phyloP scores from a whole-genome alignment of 176 grass and related monocot species.

The Stipa capillata region DNA sequence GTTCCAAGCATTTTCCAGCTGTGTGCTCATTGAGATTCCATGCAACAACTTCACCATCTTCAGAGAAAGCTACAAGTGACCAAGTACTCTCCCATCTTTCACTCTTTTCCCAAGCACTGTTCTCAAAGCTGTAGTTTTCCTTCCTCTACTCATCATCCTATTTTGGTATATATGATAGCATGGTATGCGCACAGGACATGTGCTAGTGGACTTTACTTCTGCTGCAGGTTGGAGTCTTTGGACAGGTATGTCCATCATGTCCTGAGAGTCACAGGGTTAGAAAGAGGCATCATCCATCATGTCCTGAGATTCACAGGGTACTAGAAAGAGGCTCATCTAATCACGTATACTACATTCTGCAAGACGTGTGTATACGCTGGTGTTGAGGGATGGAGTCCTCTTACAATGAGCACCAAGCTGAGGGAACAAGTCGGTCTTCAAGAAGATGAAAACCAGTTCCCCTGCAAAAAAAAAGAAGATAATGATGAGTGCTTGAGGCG shows the following conservation, averaged over 20 bases:
- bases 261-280: no score
- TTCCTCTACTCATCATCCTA: no score
- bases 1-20: conserved; percentile 10
- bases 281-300: no score
- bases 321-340: neutral
- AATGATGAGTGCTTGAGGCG: no score
- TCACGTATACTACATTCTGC: neutral
- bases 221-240: neutral
- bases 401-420: no score
- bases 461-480: no score
- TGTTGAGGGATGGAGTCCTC: no score
- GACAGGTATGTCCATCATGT: neutral
- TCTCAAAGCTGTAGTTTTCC: neutral
- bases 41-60: neutral
- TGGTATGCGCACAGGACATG: neutral
- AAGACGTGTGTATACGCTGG: neutral
- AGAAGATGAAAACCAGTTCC: no score
- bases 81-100: neutral
- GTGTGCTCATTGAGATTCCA: neutral
- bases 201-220: neutral
- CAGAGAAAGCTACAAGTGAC: neutral
- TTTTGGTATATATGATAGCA: neutral
- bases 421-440: no score
- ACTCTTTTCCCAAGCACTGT: neutral
- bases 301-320: neutral